Base-by-base conservation (phyloP, 2,329 filamentous ascomycete genomes). In the Penicillium freii region DNA sequence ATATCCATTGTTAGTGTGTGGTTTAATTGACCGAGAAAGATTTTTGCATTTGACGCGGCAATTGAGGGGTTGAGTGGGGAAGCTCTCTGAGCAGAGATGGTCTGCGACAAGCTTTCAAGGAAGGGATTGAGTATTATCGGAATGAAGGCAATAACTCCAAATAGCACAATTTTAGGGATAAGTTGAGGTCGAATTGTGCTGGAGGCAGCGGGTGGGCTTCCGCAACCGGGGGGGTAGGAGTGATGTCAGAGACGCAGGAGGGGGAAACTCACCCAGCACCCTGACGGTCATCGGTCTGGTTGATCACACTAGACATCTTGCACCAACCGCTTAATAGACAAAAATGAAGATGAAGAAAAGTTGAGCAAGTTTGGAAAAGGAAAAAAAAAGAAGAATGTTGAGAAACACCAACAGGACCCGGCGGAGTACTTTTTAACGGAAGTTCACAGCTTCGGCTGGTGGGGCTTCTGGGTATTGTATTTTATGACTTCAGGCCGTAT, bases 251-350 rank as follows among this genome's bases (percentile, higher is more conserved):
- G 69, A 63, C 36, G 60, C 50, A 56, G 46, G 48, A 63, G 50
- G 54, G 31, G 42, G 31, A 25, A 58, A 81, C 81, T 78, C 71
- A 83, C 81, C 80, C 80, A 75, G 79, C 78, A 72, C 77, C 77
- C 55, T 77, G 75, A 62, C 74, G 71, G 63, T 81, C 79, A 59
- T 82, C 79, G 58, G 75, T 69, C 61, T 79, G 78, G 64, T 81
- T 76, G 67, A 82, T 73, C 43, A 80, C 80, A 73, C 79, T 78
- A 55, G 81, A 70, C 81, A 84, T 83, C 25, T 64, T 71, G 59
- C 40, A 48, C 53, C 47, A 27, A 42, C 39, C 50, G 50, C 50
- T 45, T 52, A 52, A 45, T 58, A 54, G 60, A 62, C 54, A 60
- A 54, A 54, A 47, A 61, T 56, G 51, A 54, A 56, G 54, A 33